Base-by-base conservation (phyloP, 2,329 filamentous ascomycete genomes). In the Didymella sp. region DNA sequence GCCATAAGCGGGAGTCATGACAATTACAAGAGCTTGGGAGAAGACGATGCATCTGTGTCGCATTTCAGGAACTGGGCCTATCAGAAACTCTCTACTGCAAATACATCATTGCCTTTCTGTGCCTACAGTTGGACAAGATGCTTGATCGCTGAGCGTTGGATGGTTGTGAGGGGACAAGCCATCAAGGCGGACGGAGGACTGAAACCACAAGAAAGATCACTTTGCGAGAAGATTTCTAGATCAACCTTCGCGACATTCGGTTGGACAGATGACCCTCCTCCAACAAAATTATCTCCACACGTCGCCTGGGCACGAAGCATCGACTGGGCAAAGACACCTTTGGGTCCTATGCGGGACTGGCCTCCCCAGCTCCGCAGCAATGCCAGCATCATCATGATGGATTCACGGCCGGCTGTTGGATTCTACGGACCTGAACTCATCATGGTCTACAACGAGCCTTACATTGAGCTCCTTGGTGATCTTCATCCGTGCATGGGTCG, bases 261-360 rank as follows among this genome's bases (percentile, higher is more conserved):
- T 44, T 67, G 62, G 64, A 67, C 64, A 0, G 53, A 59, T 28
- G 59, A 62, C 2, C 17, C 60, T 21, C 62, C 61, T n/a, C 60
- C 62, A n/a, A 2, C 22, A n/a, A 52, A 47, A 1, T 19, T 65
- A 4, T 42, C 64, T 13, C 7, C 52, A 27, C 61, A 65, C 45
- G 47, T 51, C 15, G 37, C 51, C 6, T 62, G 60, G 57, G 60
- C 64, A n/a, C 84, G 89, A 25, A 86, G 83, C 28, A 76, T 87
- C 24, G 87, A 92, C 69, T 95, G 91, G 91, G 82, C 82, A 2
- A 78, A 82, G 0, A 94, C 91, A 1, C 78, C 86, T 6, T 79
- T 94, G 1, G 91, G 91, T 0, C 88, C 89, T 0, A 90, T 94
- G 40, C 85, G 87, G 57, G 75, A 80, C 25, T 95, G 91, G 90